These are phyloP conservation scores for Diplocarpon rosae DNA, from an alignment of 2,329 filamentous ascomycete genomes.

Conservation along the genomic window DNA sequence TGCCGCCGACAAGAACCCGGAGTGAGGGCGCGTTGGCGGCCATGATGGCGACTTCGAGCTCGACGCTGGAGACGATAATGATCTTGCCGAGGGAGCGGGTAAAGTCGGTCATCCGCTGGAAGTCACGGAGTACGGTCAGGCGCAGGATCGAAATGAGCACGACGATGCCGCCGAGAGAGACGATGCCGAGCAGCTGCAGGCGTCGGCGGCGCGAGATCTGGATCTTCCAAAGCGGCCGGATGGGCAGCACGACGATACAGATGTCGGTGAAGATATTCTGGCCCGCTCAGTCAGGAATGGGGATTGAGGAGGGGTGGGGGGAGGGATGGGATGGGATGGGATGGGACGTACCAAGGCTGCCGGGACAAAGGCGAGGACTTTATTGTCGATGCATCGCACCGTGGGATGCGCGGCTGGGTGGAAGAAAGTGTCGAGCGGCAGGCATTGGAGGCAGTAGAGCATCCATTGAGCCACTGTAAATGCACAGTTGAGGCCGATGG, in stretches of 20 bases:
- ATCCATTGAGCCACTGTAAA: conserved; percentile 25
- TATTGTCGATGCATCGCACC: conserved; percentile 19
- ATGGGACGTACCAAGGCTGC: conserved; percentile 7
- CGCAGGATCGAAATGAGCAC: conserved; percentile 16
- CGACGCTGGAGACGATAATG: conserved; percentile 26
- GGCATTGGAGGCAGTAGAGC: conserved; percentile 26
- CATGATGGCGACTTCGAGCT: conserved; percentile 27
- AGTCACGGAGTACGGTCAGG: conserved; percentile 9
- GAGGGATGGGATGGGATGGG: background rate
- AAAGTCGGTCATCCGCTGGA: conserved; percentile 21
- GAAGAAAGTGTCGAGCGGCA: conserved; percentile 25
- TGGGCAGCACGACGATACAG: conserved; percentile 24
- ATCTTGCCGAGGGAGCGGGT: conserved; percentile 27
- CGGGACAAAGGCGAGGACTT: conserved; percentile 7
- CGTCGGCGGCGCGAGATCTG: conserved; percentile 30
- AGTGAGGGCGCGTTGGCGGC: conserved; percentile 27
- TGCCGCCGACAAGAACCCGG: conserved; percentile 12
- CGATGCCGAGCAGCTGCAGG: conserved; percentile 17
- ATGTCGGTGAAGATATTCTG: conserved; percentile 15
- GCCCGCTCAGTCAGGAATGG: background rate
- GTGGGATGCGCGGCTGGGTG: conserved; percentile 21
- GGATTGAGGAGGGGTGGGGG: background rate
- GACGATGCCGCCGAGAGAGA: conserved; percentile 25
- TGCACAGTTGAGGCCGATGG: conserved; percentile 21
- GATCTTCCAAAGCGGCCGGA: conserved; percentile 34